These are phyloP conservation scores for Naganishia kalamii DNA, from an alignment of 768 basidiomycete genomes.

Conservation along the genomic window DNA sequence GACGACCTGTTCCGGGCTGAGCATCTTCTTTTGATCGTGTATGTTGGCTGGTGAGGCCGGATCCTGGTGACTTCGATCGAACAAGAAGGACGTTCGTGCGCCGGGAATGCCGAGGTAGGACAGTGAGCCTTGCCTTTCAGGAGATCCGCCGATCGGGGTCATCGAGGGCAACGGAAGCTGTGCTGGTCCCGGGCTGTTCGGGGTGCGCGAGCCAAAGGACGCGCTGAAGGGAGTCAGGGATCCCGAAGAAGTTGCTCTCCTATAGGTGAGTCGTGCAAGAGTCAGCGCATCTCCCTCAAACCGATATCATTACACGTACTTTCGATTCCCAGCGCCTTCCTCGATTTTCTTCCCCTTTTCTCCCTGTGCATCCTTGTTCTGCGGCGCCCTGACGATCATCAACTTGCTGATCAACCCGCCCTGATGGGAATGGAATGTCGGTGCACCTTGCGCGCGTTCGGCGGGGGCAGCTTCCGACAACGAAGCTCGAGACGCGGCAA, in stretches of 20 bases:
- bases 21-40: constrained; percentile 26
- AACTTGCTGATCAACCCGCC: constrained; percentile 35
- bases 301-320: not conserved
- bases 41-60: constrained; percentile 20
- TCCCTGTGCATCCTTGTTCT: constrained; percentile 16
- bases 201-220: not conserved
- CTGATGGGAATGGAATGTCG: not conserved
- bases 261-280: not conserved
- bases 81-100: constrained; percentile 20
- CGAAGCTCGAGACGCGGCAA: not conserved
- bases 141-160: not conserved
- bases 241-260: constrained; percentile 15
- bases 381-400: constrained; percentile 42
- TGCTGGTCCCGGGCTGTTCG: constrained; percentile 31
- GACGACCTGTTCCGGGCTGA: constrained; percentile 41
- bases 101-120: constrained; percentile 35
- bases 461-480: not conserved
- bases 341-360: not conserved
- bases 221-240: constrained; percentile 28
- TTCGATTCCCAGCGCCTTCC: not conserved
- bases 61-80: constrained; percentile 17
- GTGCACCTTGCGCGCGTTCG: not conserved
- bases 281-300: not conserved
- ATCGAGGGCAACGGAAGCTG: constrained; percentile 35
- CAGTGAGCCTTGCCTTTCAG: constrained; percentile 2